Evolutionary conservation across 768 basidiomycete species (phyloP), one percentile per base, ranked within the genome.

Genomic region (Paxillus rubicundulus): DNA sequence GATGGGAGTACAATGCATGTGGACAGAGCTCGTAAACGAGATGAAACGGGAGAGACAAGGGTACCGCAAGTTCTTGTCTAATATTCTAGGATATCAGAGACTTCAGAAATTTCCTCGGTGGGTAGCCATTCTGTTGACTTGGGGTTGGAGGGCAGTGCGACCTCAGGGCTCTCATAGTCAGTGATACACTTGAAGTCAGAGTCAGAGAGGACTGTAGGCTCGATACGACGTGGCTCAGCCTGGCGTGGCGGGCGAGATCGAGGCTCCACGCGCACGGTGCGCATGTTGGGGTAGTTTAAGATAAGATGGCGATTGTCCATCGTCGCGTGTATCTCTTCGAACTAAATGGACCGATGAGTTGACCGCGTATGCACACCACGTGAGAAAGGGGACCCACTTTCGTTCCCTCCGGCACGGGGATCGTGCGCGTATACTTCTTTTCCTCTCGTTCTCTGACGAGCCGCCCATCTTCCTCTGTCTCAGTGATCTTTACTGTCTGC

Each of bases 371-470:
- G 16, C 12, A 33, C 43, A 40, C n/a, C 9, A 41, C 16, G 36
- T 24, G 10, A 27, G 39, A 28, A 41, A 47, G 32, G 9, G 10
- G 62, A n/a, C 80, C 66, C 59, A 85, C 86, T 66, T 77, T 82
- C 18, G 88, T 87, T 41, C 85, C 87, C 53, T 88, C 85, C 12
- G 88, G 85, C 14, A 90, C 69, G 9, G 87, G 86, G 36, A 88
- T 76, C 21, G 82, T 84, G 54, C 87, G 77, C 55, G 82, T 82
- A 59, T 80, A 82, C 58, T 80, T 79, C 61, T 77, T 82, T 65
- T 86, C 81, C 47, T 81, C 73, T 49, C 81, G 72, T 58, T 89
- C 87, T 51, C 85, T 75, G 28, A 86, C 73, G n/a, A 82, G 62
- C 12, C 77, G 73, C 18, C 78, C 84, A 18, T 77, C 76, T 54